Conservation (phyloP, 352 stramenopile species). For the Globisporangium ultimum region DNA sequence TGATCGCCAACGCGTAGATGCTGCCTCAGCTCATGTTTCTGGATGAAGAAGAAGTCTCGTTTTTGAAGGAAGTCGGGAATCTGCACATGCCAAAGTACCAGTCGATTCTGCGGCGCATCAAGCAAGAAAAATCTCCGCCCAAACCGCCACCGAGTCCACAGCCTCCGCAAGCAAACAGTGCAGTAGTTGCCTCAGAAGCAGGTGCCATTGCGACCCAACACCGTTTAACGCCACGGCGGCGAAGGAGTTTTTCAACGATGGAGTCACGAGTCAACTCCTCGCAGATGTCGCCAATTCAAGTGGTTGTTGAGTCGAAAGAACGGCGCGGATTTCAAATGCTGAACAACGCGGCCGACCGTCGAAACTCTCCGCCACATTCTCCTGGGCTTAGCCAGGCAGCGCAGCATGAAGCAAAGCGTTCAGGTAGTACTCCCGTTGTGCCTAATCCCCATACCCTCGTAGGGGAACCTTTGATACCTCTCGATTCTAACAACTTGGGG, state of each 20-base stretch:
- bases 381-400: no score
- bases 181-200: no score
- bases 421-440: no score
- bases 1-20: conserved; percentile 23
- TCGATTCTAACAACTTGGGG: background rate
- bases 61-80: conserved; percentile 54
- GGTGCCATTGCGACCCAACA: no score
- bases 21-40: conserved; percentile 46
- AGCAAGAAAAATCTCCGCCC: background rate
- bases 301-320: conserved; percentile 2
- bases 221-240: background rate
- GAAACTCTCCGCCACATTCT: no score
- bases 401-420: no score
- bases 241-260: background rate
- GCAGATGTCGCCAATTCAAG: conserved; percentile 2
- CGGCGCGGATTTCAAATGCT: background rate
- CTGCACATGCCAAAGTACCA: conserved; percentile 73
- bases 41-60: conserved; percentile 65
- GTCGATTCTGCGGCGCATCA: conserved; percentile 38
- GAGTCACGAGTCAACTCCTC: background rate
- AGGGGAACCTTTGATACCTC: no score
- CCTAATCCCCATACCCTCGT: no score
- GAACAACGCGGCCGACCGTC: background rate
- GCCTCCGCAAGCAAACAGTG: background rate
- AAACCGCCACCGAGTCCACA: background rate